Base-by-base conservation (phyloP, 176 grass and related monocot genomes). In the Musa schizocarpa region DNA sequence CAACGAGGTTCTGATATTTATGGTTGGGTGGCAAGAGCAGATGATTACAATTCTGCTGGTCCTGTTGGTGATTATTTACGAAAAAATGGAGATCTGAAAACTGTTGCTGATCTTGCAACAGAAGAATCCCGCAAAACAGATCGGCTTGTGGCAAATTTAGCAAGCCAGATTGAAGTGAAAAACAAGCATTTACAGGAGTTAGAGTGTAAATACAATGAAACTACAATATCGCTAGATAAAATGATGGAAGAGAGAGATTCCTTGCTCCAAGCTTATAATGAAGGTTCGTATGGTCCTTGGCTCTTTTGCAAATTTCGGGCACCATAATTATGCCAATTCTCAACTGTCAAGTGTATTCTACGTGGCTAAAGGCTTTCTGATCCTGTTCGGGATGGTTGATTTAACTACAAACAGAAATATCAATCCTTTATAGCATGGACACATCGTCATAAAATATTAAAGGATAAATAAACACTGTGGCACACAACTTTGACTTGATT, bases 11-110 rank as follows among this genome's bases (percentile, higher is more conserved):
- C 66, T 0, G 79, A 88, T 64, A 57, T 92, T 54, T 88, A 85
- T 88, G 85, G 83, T 50, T 88, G 89, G 89, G 52, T 86, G 74
- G 89, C 83, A 55, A 82, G 72, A 53, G 74, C 72, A 13, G 83
- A 79, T 69, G 86, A 92, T n/a, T 88, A 84, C 65, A 68, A 77
- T 52, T 76, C 75, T 29, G 13, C 11, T 74, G 86, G 84, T 1
- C 57, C 81, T 43, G 64, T 84, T 77, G 89, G 86, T 52, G 72
- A 82, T 54, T 74, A 88, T 77, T 68, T 92, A 27, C 77, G 73
- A 50, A 82, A 86, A 58, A 82, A 82, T 82, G 86, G 83, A 62
- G 76, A 78, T 68, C 51, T 92, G 52, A 86, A 71, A 84, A 82
- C 52, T 74, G 49, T 92, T 21, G 53, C 20, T 67, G 86, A 86